Conservation (phyloP, 2,329 filamentous ascomycete species). For the Colletotrichum destructivum region DNA sequence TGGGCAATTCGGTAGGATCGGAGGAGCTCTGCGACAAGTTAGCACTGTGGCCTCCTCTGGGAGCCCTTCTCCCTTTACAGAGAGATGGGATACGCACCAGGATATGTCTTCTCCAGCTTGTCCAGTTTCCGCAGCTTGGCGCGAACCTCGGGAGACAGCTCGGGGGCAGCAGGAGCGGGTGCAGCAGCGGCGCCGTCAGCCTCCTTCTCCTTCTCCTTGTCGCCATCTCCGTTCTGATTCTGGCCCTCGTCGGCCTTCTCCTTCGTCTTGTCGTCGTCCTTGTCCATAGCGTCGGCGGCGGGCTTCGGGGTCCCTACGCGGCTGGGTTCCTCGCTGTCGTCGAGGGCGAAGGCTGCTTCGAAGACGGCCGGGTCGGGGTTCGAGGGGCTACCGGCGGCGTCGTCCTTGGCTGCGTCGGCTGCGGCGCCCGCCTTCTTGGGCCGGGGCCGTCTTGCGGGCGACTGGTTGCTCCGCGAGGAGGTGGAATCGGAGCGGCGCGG, state of each 20-base stretch:
- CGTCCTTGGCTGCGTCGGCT: slow-evolving; percentile 50
- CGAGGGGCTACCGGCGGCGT: slow-evolving; percentile 57
- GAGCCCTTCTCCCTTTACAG: not conserved
- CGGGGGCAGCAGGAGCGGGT: slow-evolving; percentile 52
- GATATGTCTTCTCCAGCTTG: slow-evolving; percentile 89
- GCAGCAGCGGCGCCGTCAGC: slow-evolving; percentile 45
- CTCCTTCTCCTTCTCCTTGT: slow-evolving; percentile 45
- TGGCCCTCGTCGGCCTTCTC: slow-evolving; percentile 43
- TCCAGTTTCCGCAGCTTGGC: slow-evolving; percentile 88
- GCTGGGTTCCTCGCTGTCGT: slow-evolving; percentile 82
- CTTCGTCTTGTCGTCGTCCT: slow-evolving; percentile 46
- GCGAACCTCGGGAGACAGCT: slow-evolving; percentile 82
- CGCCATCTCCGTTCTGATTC: slow-evolving; percentile 46
- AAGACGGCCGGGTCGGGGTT: slow-evolving; percentile 90
- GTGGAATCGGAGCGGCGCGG: slow-evolving; percentile 55
- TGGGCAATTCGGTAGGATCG: slow-evolving; percentile 95
- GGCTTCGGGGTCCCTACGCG: slow-evolving; percentile 72
- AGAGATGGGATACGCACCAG: slow-evolving; percentile 69
- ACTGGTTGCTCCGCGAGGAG: slow-evolving; percentile 36
- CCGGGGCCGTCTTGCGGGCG: slow-evolving; percentile 49
- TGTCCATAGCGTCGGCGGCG: slow-evolving; percentile 51
- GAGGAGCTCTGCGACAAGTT: slow-evolving; percentile 76
- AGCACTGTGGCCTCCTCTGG: not conserved
- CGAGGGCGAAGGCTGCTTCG: slow-evolving; percentile 87
- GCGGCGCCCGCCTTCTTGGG: slow-evolving; percentile 54